Base-by-base conservation (phyloP, 2,329 filamentous ascomycete species). In the Cladosporium halotolerans region DNA sequence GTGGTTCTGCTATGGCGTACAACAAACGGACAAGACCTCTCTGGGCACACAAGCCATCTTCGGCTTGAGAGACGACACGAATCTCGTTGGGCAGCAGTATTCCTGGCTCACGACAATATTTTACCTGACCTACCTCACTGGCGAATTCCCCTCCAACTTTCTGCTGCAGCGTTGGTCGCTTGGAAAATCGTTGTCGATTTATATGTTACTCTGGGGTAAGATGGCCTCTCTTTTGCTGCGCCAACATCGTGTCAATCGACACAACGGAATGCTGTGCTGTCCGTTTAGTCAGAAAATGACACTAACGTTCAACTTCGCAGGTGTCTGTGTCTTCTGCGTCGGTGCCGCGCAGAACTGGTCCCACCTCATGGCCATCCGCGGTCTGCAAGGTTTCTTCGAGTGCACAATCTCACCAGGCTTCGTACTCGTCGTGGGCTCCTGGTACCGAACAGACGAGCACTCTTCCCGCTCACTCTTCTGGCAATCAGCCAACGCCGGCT, bases 1-100 rank as follows among this genome's bases (percentile, higher is more conserved):
- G 60, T 77, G 72, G 69, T 62, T 68, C 54, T 76, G 73, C 57
- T 77, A 76, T 54, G 75, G 75, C 34, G 73, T 77, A 45, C 76
- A 78, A 56, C 75, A 77, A 58, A 71, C 69, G 0, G 74, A 77
- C 61, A 77, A 77, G 60, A 76, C 72, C 1, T 59, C 62, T 1
- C 52, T 63, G 4, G 60, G 62, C 9, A 65, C 60, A 2, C 65
- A 67, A 45, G 79, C 79, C 3, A 69, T 72, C 23, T 81, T 82
- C 42, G 66, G 79, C 11, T 45, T 78, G 33, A 76, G 76, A 68
- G 74, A 79, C 54, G 69, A 72, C 36, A 62, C 73, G 10, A 52
- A 62, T 7, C 62, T 75, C 0, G 56, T 62, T 0, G 67, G 67
- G 0, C 63, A 66, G 2, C 62, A 74, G 40, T 74, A 73, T 54